Percentiles rank a stretch among this genome's conserved stretches.
These are phyloP conservation scores for Lachancea sp. DNA, from an alignment of 805 yeast genomes.

Conservation along the genomic window DNA sequence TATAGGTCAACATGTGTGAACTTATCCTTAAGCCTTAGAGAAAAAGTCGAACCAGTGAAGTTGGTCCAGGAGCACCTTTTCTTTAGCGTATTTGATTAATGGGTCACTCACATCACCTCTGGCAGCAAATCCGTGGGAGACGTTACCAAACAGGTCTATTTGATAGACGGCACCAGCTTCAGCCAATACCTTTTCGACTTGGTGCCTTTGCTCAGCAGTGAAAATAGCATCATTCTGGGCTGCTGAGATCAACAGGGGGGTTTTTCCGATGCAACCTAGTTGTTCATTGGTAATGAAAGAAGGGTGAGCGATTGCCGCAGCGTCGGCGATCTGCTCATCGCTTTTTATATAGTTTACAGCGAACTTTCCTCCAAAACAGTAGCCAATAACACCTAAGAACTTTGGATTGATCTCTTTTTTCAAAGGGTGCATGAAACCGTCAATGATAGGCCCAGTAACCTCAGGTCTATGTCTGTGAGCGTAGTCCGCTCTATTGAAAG, in stretches of 20 bases:
- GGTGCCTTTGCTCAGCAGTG: constrained; percentile 54
- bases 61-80: constrained; percentile 48
- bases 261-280: constrained; percentile 43
- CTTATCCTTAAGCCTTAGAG: not conserved
- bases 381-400: constrained; percentile 58
- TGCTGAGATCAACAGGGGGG: constrained; percentile 63
- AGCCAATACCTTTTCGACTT: constrained; percentile 52
- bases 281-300: constrained; percentile 64
- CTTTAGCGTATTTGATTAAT: constrained; percentile 54
- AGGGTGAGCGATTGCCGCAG: constrained; percentile 80
- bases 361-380: constrained; percentile 81
- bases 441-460: constrained; percentile 43
- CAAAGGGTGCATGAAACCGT: constrained; percentile 41
- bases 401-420: constrained; percentile 40
- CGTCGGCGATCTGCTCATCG: constrained; percentile 39
- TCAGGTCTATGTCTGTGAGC: constrained; percentile 43
- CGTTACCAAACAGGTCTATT: constrained; percentile 56
- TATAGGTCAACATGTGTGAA: not conserved
- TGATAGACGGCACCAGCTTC: constrained; percentile 52
- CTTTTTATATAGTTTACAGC: constrained; percentile 44
- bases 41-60: constrained; percentile 27
- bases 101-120: constrained; percentile 64
- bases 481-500: constrained; percentile 43
- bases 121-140: constrained; percentile 70
- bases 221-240: constrained; percentile 67